Percentiles rank a stretch among this genome's conserved stretches.
phyloP scores from a whole-genome alignment of 495 filamentous ascomycete genomes.

The Paragyromitra xinjiangensis region DNA sequence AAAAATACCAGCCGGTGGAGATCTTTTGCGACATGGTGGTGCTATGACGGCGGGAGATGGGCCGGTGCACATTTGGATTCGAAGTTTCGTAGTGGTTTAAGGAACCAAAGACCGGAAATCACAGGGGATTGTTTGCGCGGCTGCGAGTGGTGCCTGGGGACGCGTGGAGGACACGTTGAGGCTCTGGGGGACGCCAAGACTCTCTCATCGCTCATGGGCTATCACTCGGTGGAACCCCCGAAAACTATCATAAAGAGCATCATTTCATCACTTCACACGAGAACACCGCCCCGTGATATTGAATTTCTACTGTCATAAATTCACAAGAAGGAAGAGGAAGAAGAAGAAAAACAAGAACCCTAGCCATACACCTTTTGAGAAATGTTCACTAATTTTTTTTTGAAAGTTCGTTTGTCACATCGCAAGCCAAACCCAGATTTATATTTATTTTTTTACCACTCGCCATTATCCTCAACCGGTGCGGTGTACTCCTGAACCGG shows the following conservation, averaged over 20 bases:
- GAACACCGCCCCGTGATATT: slow-evolving; percentile 10
- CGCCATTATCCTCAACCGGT: slow-evolving; percentile 19
- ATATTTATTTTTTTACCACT: slow-evolving; percentile 49
- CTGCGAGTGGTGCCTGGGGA: slow-evolving; percentile 2
- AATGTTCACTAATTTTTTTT: slow-evolving; percentile 43
- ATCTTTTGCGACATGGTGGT: slow-evolving; percentile 53
- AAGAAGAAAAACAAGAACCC: slow-evolving; percentile 22
- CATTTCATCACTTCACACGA: background rate
- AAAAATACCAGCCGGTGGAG: slow-evolving; percentile 57
- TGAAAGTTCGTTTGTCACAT: slow-evolving; percentile 20
- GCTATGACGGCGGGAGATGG: background rate
- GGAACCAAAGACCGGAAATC: background rate
- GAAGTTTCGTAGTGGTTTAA: background rate
- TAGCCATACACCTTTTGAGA: slow-evolving; percentile 48
- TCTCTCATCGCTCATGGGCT: background rate
- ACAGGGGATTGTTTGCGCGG: background rate
- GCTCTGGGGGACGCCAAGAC: slow-evolving; percentile 38
- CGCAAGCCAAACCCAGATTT: slow-evolving; percentile 31
- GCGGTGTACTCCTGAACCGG: slow-evolving; percentile 11
- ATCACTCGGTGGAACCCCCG: slow-evolving; percentile 32
- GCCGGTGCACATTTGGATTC: slow-evolving; percentile 29
- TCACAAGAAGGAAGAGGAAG: slow-evolving; percentile 30
- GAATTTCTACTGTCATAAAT: slow-evolving; percentile 21
- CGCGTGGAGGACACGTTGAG: slow-evolving; percentile 52
- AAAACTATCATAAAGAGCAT: background rate